phyloP scores from a whole-genome alignment of 805 yeast species.

The Ogataea pini region DNA sequence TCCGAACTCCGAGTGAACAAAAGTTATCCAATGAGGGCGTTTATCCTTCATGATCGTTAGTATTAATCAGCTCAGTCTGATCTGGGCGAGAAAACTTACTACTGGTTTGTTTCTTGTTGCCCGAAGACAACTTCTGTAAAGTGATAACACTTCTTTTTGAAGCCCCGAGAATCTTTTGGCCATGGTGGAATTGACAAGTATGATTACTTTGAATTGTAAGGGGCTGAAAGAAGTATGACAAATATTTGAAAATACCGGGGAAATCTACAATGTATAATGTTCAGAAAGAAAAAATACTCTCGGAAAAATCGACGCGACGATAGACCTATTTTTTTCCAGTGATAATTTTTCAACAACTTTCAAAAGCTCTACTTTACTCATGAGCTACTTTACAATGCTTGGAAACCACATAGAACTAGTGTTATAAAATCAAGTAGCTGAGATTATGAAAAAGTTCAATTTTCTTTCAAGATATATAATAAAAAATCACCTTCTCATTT shows the following conservation, averaged over 20 bases:
- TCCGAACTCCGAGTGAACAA: constrained; percentile 55
- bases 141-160: constrained; percentile 51
- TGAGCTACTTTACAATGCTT: background rate
- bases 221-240: no score
- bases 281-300: no score
- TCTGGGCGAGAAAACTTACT: constrained; percentile 28
- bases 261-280: no score
- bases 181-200: constrained; percentile 11
- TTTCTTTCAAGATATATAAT: constrained; percentile 13
- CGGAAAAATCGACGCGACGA: constrained; percentile 1
- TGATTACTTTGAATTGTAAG: background rate
- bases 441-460: constrained; percentile 10
- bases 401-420: background rate
- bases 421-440: background rate
- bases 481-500: constrained; percentile 15
- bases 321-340: background rate
- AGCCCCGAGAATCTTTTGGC: constrained; percentile 42
- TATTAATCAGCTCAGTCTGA: background rate
- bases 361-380: no score
- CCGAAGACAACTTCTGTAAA: constrained; percentile 51
- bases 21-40: constrained; percentile 34
- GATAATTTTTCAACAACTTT: background rate
- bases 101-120: constrained; percentile 47
- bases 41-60: constrained; percentile 27
- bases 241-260: no score